A percentile compares a stretch with the other conserved stretches of the same genome.
Evolutionary conservation across 257 asterid genomes (phyloP).

Genomic region (Apocynum venetum): DNA sequence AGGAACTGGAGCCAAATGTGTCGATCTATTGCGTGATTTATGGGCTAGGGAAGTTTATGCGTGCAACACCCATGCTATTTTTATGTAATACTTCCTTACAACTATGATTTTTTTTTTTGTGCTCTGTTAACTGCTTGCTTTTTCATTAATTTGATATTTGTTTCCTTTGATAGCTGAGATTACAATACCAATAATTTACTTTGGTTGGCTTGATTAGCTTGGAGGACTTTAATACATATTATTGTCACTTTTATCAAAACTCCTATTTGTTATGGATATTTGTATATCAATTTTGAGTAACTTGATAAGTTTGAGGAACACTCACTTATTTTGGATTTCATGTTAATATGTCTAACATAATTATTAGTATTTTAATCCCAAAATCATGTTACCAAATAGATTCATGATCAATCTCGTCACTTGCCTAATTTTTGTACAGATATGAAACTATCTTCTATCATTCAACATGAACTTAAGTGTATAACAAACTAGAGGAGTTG

Average conservation of each 20-base stretch:
- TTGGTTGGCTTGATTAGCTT: neutral
- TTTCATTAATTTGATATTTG: neutral
- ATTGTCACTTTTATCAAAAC: neutral
- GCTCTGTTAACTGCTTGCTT: neutral
- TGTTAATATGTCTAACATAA: too few species aligned
- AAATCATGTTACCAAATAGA: too few species aligned
- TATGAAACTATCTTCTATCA: too few species aligned
- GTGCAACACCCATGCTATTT: slow-evolving; percentile 94
- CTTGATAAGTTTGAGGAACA: too few species aligned
- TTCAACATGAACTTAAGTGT: too few species aligned
- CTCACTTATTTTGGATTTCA: too few species aligned
- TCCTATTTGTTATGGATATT: neutral
- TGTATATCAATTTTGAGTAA: too few species aligned
- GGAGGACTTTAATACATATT: neutral
- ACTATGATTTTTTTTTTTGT: neutral
- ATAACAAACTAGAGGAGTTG: too few species aligned
- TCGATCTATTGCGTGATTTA: slow-evolving; percentile 76
- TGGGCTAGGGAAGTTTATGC: slow-evolving; percentile 99
- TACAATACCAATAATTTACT: neutral
- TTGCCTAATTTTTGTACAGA: too few species aligned
- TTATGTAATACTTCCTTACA: slow-evolving; percentile 43
- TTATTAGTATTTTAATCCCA: too few species aligned
- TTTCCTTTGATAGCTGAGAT: neutral
- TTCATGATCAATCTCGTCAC: too few species aligned
- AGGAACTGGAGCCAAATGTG: slow-evolving; percentile 96